Conservation (phyloP, 2,329 filamentous ascomycete genomes). For the Alternaria gansuensis region DNA sequence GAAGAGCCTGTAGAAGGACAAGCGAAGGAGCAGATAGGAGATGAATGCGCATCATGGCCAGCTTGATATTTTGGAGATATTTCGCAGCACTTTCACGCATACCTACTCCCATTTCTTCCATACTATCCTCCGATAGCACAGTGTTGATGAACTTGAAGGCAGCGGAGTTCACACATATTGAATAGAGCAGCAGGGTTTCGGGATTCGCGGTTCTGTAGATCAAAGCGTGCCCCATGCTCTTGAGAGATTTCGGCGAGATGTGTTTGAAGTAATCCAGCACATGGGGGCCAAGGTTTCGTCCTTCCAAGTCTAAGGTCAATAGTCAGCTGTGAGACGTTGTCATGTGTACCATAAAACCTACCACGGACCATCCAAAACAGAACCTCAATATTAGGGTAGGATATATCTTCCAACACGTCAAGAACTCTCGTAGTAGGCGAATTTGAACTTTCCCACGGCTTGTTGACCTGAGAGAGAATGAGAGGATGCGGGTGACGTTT, state of each 20-base stretch:
- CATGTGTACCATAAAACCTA: slow-evolving; percentile 1
- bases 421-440: slow-evolving; percentile 7
- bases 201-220: slow-evolving; percentile 24
- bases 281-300: slow-evolving; percentile 28
- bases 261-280: slow-evolving; percentile 35
- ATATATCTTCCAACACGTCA: slow-evolving; percentile 24
- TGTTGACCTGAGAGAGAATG: slow-evolving; percentile 17
- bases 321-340: background rate
- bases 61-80: slow-evolving; percentile 26
- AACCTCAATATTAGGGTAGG: slow-evolving; percentile 22
- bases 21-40: slow-evolving; percentile 26
- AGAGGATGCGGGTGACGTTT: slow-evolving; percentile 18
- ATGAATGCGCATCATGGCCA: slow-evolving; percentile 32
- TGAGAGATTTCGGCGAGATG: slow-evolving; percentile 31
- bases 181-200: slow-evolving; percentile 32
- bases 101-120: slow-evolving; percentile 21
- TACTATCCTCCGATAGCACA: slow-evolving; percentile 20
- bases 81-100: slow-evolving; percentile 19
- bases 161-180: slow-evolving; percentile 34
- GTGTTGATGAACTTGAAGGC: slow-evolving; percentile 34
- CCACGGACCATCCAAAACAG: slow-evolving; percentile 35
- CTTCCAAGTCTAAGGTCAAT: slow-evolving; percentile 22
- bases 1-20: slow-evolving; percentile 30
- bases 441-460: background rate
- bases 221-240: slow-evolving; percentile 30